Evolutionary conservation across 768 basidiomycete genomes (phyloP), one percentile per base, ranked within the genome.

Genomic region (Amanita subjunquillea): DNA sequence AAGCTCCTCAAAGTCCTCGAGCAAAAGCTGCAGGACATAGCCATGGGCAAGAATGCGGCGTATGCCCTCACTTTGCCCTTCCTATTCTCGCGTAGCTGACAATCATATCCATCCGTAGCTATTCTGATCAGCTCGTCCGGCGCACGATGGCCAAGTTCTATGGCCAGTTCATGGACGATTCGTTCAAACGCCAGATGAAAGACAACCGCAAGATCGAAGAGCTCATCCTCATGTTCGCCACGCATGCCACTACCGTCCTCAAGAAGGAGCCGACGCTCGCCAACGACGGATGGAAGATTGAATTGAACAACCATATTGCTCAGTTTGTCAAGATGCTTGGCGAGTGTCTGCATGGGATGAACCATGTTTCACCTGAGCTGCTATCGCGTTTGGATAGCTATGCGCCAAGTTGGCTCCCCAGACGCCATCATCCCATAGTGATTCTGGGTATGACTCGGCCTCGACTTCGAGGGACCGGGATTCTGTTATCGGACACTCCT

Each of bases 181-280:
- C 74, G 37, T 95, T 96, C 72, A 83, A 87, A 53, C 78, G 81
- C 34, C 88, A 93, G 60, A 87, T 97, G 82, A 91, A 91, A 67
- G 94, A 97, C 65, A 94, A 91, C 65, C 79, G 96, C 43, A 96
- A 95, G 71, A 90, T 97, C 37, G 96, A 99, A 69, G 93, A 97
- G 57, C 84, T 99, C 51, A 95, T 99, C 54, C 75, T 99, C 48
- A 88, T 89, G 77, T 97, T 97, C 61, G 94, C 94, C 9, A 89
- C 93, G 1, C 84, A 91, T 49, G 89, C 95, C 3, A 91, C 90
- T 2, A 77, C 80, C 25, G 81, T 90, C 7, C 76, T 98, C 55
- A 87, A 85, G 77, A 96, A 96, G 68, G 91, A 94, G 58, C 88
- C 88, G 0, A 77, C 87, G 2, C 71, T 93, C 1, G 77, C 77